These are phyloP conservation scores for Sugiyamaella neomexicana DNA, from an alignment of 1,139 yeast genomes.

Conservation along the genomic window DNA sequence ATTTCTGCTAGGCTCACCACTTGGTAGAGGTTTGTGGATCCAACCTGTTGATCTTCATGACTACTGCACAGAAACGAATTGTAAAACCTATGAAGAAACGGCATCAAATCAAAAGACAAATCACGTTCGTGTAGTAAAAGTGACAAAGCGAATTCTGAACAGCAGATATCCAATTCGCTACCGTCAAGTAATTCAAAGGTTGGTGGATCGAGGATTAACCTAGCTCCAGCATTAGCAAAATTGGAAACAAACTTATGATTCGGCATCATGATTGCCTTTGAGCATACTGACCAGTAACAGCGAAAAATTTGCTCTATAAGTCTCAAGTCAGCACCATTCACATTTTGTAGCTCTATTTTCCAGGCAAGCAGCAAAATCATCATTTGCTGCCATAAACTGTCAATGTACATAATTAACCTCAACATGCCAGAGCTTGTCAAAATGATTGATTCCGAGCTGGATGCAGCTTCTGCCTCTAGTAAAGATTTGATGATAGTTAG, in stretches of 20 bases:
- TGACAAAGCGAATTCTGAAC: conserved; percentile 6
- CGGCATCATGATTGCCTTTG: background rate
- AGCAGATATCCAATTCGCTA: conserved; percentile 2
- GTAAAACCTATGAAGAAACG: background rate
- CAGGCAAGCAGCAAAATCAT: background rate
- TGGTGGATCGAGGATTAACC: background rate
- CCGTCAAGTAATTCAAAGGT: background rate
- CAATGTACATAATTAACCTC: background rate
- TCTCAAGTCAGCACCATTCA: background rate
- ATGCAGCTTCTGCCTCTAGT: conserved; percentile 1
- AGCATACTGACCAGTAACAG: conserved; percentile 1
- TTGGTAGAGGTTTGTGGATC: conserved; percentile 1
- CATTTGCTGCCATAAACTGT: conserved; percentile 10
- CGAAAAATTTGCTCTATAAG: background rate
- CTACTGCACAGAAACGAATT: background rate
- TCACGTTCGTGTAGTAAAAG: background rate
- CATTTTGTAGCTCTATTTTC: background rate
- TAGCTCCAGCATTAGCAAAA: conserved; percentile 4
- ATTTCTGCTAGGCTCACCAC: background rate
- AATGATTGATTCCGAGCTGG: conserved; percentile 3
- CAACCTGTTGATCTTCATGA: background rate
- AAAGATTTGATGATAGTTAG: conserved; percentile 4
- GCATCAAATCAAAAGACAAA: background rate
- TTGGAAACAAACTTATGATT: conserved; percentile 6
- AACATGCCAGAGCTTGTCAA: background rate